Conservation (phyloP, 352 stramenopile genomes). For the Phytopythium aichiense region DNA sequence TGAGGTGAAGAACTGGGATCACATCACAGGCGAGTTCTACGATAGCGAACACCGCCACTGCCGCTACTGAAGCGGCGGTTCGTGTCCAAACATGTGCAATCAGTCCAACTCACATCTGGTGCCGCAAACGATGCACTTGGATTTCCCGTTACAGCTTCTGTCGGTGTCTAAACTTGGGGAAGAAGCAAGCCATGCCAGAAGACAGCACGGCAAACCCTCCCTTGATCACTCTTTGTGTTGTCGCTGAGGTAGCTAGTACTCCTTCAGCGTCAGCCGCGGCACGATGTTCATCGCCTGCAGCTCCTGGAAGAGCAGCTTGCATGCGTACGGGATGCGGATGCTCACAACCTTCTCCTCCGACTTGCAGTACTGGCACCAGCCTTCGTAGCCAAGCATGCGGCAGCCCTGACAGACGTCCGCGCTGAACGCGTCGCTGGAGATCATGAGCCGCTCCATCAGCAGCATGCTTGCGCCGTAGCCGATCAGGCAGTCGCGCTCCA, state of each 20-base stretch:
- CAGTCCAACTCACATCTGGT: background rate
- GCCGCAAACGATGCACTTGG: background rate
- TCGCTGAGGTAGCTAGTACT: constrained; percentile 52
- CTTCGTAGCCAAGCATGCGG: constrained; percentile 96
- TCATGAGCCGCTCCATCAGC: constrained; percentile 99
- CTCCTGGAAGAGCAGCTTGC: constrained; percentile 98
- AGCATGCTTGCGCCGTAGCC: constrained; percentile 99
- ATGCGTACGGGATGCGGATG: constrained; percentile 98
- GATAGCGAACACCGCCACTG: background rate
- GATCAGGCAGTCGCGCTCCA: constrained; percentile 99
- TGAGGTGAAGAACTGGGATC: background rate
- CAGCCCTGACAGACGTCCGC: constrained; percentile 98
- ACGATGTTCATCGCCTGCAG: constrained; percentile 99
- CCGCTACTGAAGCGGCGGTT: background rate
- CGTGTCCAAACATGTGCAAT: background rate
- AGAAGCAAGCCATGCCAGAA: background rate
- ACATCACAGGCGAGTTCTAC: background rate
- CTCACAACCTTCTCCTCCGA: constrained; percentile 97
- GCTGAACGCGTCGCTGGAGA: constrained; percentile 98
- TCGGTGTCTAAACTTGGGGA: background rate
- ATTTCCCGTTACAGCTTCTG: background rate
- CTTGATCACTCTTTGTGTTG: background rate
- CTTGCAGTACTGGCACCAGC: constrained; percentile 99
- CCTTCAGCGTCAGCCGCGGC: constrained; percentile 94
- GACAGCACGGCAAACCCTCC: background rate